These are phyloP conservation scores for Lactarius deliciosus DNA, from an alignment of 768 basidiomycete genomes.

Conservation along the genomic window DNA sequence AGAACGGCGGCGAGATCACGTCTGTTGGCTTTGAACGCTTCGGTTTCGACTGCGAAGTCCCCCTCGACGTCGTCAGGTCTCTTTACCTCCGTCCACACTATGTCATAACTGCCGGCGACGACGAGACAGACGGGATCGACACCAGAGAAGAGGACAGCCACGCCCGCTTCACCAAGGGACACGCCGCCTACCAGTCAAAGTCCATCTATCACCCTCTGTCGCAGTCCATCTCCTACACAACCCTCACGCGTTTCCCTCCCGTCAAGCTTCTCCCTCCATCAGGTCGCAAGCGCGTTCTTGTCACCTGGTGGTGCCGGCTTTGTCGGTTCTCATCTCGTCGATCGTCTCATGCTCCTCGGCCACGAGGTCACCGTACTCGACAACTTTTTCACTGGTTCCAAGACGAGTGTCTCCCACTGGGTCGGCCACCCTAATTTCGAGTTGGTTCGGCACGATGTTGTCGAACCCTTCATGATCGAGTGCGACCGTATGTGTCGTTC, in stretches of 20 bases:
- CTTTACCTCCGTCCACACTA: slow-evolving; percentile 87
- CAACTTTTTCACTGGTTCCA: slow-evolving; percentile 98
- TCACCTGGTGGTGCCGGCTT: slow-evolving; percentile 99
- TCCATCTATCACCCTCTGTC: slow-evolving; percentile 82
- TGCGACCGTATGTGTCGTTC: slow-evolving; percentile 74
- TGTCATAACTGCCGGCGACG: slow-evolving; percentile 44
- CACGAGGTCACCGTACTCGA: slow-evolving; percentile 97
- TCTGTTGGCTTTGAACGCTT: slow-evolving; percentile 84
- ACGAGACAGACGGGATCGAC: slow-evolving; percentile 36
- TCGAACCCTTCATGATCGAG: slow-evolving; percentile 98
- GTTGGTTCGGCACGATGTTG: slow-evolving; percentile 94
- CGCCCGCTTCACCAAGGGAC: slow-evolving; percentile 52
- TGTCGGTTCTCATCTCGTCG: slow-evolving; percentile 97
- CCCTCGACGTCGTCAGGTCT: slow-evolving; percentile 78
- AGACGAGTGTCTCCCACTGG: slow-evolving; percentile 96
- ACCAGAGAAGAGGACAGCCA: slow-evolving; percentile 45
- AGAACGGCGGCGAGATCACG: slow-evolving; percentile 70
- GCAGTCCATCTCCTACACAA: slow-evolving; percentile 87
- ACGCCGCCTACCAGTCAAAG: slow-evolving; percentile 67
- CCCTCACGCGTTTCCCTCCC: slow-evolving; percentile 88
- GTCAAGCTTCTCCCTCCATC: slow-evolving; percentile 82
- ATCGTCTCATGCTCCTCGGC: slow-evolving; percentile 95
- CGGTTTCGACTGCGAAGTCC: slow-evolving; percentile 85
- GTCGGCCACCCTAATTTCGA: slow-evolving; percentile 99
- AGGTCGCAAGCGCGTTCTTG: slow-evolving; percentile 82